Evolutionary conservation across 306 rosid species (phyloP).

Genomic region (Lathyrus oleraceus): DNA sequence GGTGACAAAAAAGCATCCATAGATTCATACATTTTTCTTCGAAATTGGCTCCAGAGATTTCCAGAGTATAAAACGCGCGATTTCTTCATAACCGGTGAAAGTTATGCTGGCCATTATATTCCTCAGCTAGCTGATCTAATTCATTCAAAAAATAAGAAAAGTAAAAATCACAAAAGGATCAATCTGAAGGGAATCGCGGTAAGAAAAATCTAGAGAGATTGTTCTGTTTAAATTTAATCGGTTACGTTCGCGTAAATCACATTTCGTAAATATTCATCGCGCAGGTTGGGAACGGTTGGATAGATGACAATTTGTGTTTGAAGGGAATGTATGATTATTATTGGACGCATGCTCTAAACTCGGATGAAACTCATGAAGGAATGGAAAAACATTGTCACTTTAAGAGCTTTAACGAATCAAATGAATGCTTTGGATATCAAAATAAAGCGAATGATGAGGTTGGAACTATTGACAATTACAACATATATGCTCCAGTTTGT

Average conservation of each 20-base stretch:
- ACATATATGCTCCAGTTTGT: slow-evolving; percentile 56
- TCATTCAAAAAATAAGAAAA: slow-evolving; percentile 38
- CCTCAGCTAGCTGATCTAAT: slow-evolving; percentile 64
- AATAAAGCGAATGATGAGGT: slow-evolving; percentile 10
- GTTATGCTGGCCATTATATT: slow-evolving; percentile 70
- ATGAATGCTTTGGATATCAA: slow-evolving; percentile 32
- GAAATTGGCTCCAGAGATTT: slow-evolving; percentile 63
- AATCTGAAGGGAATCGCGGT: slow-evolving; percentile 67
- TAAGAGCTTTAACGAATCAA: slow-evolving; percentile 12
- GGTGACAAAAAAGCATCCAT: slow-evolving; percentile 63
- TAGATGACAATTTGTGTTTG: slow-evolving; percentile 45
- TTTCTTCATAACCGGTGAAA: slow-evolving; percentile 62
- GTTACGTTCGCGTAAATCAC: neutral
- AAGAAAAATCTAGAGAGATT: slow-evolving; percentile 21
- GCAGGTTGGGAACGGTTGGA: slow-evolving; percentile 73
- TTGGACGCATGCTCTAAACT: slow-evolving; percentile 58
- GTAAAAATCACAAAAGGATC: slow-evolving; percentile 31
- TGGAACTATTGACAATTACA: slow-evolving; percentile 42
- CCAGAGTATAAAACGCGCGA: slow-evolving; percentile 59
- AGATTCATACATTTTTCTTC: slow-evolving; percentile 57
- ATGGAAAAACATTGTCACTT: slow-evolving; percentile 49
- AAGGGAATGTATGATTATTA: slow-evolving; percentile 50
- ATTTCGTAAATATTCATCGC: neutral
- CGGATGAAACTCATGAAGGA: slow-evolving; percentile 54
- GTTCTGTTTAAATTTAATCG: neutral